phyloP scores from a whole-genome alignment of 495 filamentous ascomycete species.

The Trichoderma erinaceum region DNA sequence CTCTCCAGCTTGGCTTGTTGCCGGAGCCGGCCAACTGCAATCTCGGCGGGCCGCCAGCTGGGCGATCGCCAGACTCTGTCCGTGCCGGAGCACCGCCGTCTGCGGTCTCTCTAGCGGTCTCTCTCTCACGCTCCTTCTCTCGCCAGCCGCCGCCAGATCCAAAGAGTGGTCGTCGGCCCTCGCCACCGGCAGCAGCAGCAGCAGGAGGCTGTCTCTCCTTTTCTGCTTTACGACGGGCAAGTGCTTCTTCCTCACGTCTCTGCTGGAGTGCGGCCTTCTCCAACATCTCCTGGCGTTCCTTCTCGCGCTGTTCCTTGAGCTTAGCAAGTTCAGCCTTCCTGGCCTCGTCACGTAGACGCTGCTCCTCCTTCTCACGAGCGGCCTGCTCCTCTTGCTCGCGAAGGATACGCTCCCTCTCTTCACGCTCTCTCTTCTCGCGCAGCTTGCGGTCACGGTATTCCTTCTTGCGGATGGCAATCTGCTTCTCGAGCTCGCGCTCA shows the following conservation, averaged over 20 bases:
- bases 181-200: constrained; percentile 25
- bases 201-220: constrained; percentile 31
- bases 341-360: constrained; percentile 63
- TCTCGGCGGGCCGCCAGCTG: constrained; percentile 55
- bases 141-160: constrained; percentile 33
- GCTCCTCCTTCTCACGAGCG: constrained; percentile 76
- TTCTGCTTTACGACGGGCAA: constrained; percentile 44
- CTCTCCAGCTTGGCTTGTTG: constrained; percentile 70
- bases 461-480: constrained; percentile 79
- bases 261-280: constrained; percentile 46
- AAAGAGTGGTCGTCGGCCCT: constrained; percentile 27
- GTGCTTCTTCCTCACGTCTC: constrained; percentile 49
- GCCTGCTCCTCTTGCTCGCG: constrained; percentile 82
- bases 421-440: constrained; percentile 71
- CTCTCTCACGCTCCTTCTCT: constrained; percentile 37
- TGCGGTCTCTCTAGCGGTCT: constrained; percentile 13
- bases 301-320: constrained; percentile 74
- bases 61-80: constrained; percentile 47
- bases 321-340: constrained; percentile 54
- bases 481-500: constrained; percentile 80
- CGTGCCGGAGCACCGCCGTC: constrained; percentile 25
- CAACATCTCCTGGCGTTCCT: constrained; percentile 61
- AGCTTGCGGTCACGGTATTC: constrained; percentile 69
- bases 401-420: constrained; percentile 67
- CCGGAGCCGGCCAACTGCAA: constrained; percentile 54